Evolutionary conservation across 495 filamentous ascomycete species (phyloP).

Genomic region (Mytilinidion resinicola): DNA sequence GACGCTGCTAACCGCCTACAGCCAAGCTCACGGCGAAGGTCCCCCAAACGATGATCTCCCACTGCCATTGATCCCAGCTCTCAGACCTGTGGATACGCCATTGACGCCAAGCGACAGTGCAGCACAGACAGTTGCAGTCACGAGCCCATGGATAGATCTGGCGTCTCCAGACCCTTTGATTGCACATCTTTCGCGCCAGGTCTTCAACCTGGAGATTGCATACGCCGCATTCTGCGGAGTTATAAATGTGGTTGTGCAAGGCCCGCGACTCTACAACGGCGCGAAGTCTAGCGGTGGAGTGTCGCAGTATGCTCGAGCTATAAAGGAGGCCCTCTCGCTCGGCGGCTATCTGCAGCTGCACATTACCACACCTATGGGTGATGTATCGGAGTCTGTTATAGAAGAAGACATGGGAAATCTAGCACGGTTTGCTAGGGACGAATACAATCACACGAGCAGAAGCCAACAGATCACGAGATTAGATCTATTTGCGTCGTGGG

Average conservation of each 20-base stretch:
- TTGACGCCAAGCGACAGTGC: constrained; percentile 66
- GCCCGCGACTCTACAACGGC: constrained; percentile 55
- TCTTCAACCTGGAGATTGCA: constrained; percentile 80
- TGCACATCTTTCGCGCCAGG: constrained; percentile 76
- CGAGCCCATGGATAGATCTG: constrained; percentile 85
- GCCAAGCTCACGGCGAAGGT: constrained; percentile 41
- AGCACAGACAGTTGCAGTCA: constrained; percentile 62
- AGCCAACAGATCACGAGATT: constrained; percentile 33
- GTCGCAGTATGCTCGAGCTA: constrained; percentile 73
- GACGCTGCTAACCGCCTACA: constrained; percentile 41
- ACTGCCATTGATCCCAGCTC: constrained; percentile 50
- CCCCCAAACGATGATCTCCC: constrained; percentile 11
- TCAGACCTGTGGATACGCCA: constrained; percentile 66
- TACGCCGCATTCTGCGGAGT: constrained; percentile 94
- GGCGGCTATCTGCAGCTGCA: constrained; percentile 72
- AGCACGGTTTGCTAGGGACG: constrained; percentile 50
- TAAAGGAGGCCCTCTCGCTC: constrained; percentile 68
- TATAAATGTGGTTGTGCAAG: constrained; percentile 71
- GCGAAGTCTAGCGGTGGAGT: constrained; percentile 43
- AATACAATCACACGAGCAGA: constrained; percentile 43
- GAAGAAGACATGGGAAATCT: constrained; percentile 52
- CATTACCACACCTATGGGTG: constrained; percentile 75
- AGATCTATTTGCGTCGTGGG: constrained; percentile 75
- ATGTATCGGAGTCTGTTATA: constrained; percentile 44
- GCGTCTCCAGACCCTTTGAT: constrained; percentile 76